Base-by-base conservation (phyloP, 768 basidiomycete genomes). In the Xerocomus potaroensis region DNA sequence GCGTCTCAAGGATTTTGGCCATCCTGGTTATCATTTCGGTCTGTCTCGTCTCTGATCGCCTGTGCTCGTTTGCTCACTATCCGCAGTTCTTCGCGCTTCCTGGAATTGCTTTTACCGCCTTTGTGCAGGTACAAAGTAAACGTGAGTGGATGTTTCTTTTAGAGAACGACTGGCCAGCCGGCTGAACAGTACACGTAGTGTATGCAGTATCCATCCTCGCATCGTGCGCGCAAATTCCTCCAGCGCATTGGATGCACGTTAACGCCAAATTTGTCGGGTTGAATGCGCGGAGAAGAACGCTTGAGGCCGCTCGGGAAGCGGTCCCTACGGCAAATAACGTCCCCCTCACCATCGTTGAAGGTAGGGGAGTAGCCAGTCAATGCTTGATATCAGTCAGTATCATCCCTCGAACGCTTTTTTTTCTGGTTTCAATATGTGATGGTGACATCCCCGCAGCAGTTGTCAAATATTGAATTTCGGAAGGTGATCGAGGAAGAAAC, bases 151-250 rank as follows among this genome's bases (percentile, higher is more conserved):
- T n/a, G 2, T 2, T 31, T 22, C 4, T 27, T 1, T 23, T 22
- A 16, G 2, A 12, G 29, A 35, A 26, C n/a, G 12, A 22, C n/a
- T 23, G 9, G 15, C 15, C 29, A 10, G 27, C 16, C 24, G 10
- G 27, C 24, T 36, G 8, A 27, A 23, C 19, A 30, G 4, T 21
- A 4, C 26, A 16, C 30, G n/a, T 7, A 55, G 56, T 55, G 14
- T 54, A 58, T 19, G 56, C 52, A 1, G 35, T 58, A 35, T 58
- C 56, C n/a, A 41, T 50, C 11, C 35, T 50, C 12, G 48, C 56
- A 34, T 57, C 45, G 56, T 58, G 16, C 24, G 56, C 47, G 18
- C 35, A 2, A 5, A 30, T 24, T 4, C 29, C 6, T 10, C 10
- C 26, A 10, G 26, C 5, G 6, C 6, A 22, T 24, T 4, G 15